Evolutionary conservation across 257 asterid genomes (phyloP).

Genomic region (Nicotiana noctiflora): DNA sequence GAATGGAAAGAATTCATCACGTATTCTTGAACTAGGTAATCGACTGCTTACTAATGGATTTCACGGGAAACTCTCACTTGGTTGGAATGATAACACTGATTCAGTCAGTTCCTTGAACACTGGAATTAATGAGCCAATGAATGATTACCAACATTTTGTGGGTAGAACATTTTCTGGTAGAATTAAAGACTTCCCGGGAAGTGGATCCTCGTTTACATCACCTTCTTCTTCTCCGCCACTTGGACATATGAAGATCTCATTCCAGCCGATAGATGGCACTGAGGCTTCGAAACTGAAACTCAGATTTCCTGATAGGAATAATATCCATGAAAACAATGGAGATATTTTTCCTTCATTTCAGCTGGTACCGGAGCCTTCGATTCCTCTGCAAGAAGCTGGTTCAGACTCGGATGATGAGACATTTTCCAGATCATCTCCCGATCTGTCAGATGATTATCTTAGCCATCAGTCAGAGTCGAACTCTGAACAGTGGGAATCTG

Average conservation of each 20-base stretch:
- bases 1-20: constrained; percentile 43
- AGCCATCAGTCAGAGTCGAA: constrained; percentile 67
- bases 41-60: constrained; percentile 52
- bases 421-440: constrained; percentile 78
- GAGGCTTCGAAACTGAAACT: constrained; percentile 68
- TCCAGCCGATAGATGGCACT: constrained; percentile 65
- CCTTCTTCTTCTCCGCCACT: constrained; percentile 91
- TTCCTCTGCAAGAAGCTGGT: constrained; percentile 37
- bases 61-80: constrained; percentile 33
- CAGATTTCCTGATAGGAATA: constrained; percentile 61
- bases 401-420: constrained; percentile 88
- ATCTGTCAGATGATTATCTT: constrained; percentile 57
- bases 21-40: constrained; percentile 51
- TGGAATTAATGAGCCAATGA: constrained; percentile 30
- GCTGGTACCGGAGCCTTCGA: constrained; percentile 72
- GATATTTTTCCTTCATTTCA: constrained; percentile 84
- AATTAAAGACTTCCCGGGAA: constrained; percentile 35
- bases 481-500: constrained; percentile 83
- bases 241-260: constrained; percentile 86
- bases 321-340: constrained; percentile 31
- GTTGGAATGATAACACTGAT: constrained; percentile 24
- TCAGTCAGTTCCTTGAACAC: constrained; percentile 25
- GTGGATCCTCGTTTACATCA: constrained; percentile 45
- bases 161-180: constrained; percentile 33
- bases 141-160: constrained; percentile 19